Percentiles rank a stretch among this genome's conserved stretches.
phyloP scores from a whole-genome alignment of 768 basidiomycete genomes.

The Coprinopsis sp. region DNA sequence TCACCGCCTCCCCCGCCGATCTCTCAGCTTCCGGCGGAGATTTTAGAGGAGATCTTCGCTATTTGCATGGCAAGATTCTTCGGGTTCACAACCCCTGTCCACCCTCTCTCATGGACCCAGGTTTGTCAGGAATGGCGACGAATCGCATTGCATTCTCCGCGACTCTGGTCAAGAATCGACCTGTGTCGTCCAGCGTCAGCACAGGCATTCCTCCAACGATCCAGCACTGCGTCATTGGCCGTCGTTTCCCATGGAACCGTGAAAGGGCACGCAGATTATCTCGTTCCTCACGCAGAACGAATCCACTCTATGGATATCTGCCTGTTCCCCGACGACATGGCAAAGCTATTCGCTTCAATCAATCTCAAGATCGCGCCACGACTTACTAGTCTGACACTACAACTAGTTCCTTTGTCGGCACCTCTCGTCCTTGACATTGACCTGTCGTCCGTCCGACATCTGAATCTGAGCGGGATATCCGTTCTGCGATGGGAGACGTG shows the following conservation, averaged over 20 bases:
- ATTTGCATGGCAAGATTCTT: constrained; percentile 36
- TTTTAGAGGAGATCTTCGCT: constrained; percentile 36
- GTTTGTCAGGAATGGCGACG: constrained; percentile 36
- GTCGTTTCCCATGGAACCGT: constrained; percentile 27
- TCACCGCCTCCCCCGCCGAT: too few species aligned
- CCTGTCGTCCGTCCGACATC: constrained; percentile 27
- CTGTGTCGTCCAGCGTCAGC: constrained; percentile 30
- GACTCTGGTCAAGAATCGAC: constrained; percentile 39
- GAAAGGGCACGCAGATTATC: constrained; percentile 21
- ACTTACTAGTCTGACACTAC: constrained; percentile 31
- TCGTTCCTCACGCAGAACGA: constrained; percentile 25
- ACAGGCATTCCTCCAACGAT: constrained; percentile 31
- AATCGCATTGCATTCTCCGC: constrained; percentile 29
- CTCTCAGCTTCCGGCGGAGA: constrained; percentile 32
- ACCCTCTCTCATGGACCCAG: constrained; percentile 37
- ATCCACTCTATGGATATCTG: constrained; percentile 32
- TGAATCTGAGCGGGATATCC: constrained; percentile 31
- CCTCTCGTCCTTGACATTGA: constrained; percentile 18
- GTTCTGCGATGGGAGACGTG: constrained; percentile 33
- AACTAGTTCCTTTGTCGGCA: constrained; percentile 26
- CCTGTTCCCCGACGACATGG: constrained; percentile 33
- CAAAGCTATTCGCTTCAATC: constrained; percentile 22
- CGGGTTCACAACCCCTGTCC: constrained; percentile 2
- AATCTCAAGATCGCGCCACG: constrained; percentile 11
- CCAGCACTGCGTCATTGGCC: constrained; percentile 30